Evolutionary conservation across 75 land plant genomes (phyloP).

Genomic region (Ceratopteris richardii): DNA sequence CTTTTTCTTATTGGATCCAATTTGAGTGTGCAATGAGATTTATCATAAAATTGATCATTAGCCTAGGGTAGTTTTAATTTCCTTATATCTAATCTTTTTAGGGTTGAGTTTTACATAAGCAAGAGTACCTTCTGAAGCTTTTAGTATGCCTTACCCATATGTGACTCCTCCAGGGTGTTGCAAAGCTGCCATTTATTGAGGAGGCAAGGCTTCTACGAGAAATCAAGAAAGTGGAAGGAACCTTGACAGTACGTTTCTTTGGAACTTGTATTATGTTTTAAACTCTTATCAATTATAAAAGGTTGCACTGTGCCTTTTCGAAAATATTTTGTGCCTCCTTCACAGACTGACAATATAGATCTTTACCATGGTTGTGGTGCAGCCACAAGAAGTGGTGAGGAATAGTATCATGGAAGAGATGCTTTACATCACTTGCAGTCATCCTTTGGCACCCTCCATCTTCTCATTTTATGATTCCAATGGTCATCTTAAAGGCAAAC

Average conservation of each 20-base stretch:
- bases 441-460: conserved; percentile 22
- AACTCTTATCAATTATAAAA: background rate
- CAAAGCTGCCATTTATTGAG: conserved; percentile 45
- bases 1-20: too few relatives aligned
- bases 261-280: background rate
- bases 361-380: conserved; percentile 1
- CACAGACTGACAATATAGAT: too few relatives aligned
- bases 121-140: too few relatives aligned
- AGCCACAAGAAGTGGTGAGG: conserved; percentile 27
- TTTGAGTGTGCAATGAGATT: too few relatives aligned
- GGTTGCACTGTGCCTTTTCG: background rate
- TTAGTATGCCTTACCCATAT: too few relatives aligned
- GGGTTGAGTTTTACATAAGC: too few relatives aligned
- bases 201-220: conserved; percentile 30
- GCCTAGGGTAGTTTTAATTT: too few relatives aligned
- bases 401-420: conserved; percentile 24
- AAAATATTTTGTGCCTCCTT: background rate
- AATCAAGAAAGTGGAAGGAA: conserved; percentile 29
- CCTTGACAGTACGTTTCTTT: conserved; percentile 26
- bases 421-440: conserved; percentile 26
- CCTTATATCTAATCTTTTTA: too few relatives aligned
- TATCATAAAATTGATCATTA: too few relatives aligned
- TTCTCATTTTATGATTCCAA: conserved; percentile 55
- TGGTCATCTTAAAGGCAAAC: conserved; percentile 32
- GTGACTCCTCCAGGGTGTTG: conserved; percentile 36